Percentiles rank a stretch among this genome's conserved stretches.
These are phyloP conservation scores for Suhomyces prunicola DNA, from an alignment of 805 yeast species.

Conservation along the genomic window DNA sequence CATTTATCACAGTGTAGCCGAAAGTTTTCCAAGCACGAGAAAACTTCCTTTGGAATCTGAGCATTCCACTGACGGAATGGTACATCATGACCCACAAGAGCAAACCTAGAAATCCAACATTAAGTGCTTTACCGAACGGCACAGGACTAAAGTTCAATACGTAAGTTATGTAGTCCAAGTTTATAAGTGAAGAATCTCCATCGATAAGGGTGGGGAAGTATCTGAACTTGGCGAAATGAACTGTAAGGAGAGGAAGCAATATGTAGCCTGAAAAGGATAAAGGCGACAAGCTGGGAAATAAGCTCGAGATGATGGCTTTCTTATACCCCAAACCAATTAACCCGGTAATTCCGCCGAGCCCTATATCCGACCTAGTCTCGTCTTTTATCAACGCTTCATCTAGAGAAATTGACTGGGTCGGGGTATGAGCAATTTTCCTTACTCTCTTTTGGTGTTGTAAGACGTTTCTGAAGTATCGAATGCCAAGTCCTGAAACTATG, in stretches of 20 bases:
- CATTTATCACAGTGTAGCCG: constrained; percentile 42
- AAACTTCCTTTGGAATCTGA: constrained; percentile 43
- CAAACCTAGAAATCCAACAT: constrained; percentile 27
- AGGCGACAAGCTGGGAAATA: constrained; percentile 49
- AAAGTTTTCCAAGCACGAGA: constrained; percentile 38
- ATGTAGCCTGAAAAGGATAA: constrained; percentile 58
- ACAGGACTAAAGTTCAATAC: constrained; percentile 11
- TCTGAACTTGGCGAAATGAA: constrained; percentile 50
- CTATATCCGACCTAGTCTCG: constrained; percentile 43
- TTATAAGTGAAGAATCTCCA: constrained; percentile 61
- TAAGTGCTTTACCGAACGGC: constrained; percentile 20
- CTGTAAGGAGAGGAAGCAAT: constrained; percentile 40
- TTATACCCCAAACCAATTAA: constrained; percentile 54
- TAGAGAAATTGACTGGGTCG: constrained; percentile 5
- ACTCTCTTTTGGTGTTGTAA: constrained; percentile 29
- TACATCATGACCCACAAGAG: constrained; percentile 43
- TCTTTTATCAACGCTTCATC: constrained; percentile 25
- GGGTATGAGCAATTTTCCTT: constrained; percentile 7
- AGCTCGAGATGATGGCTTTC: constrained; percentile 41
- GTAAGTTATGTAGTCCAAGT: constrained; percentile 50
- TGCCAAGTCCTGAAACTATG: constrained; percentile 48
- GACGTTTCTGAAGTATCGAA: constrained; percentile 29
- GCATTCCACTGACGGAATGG: constrained; percentile 54
- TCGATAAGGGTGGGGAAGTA: constrained; percentile 51
- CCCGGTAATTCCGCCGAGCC: constrained; percentile 61